These are phyloP conservation scores for Ichthyophthirius multifiliis DNA, from an alignment of 169 alveolate species.

Conservation along the genomic window DNA sequence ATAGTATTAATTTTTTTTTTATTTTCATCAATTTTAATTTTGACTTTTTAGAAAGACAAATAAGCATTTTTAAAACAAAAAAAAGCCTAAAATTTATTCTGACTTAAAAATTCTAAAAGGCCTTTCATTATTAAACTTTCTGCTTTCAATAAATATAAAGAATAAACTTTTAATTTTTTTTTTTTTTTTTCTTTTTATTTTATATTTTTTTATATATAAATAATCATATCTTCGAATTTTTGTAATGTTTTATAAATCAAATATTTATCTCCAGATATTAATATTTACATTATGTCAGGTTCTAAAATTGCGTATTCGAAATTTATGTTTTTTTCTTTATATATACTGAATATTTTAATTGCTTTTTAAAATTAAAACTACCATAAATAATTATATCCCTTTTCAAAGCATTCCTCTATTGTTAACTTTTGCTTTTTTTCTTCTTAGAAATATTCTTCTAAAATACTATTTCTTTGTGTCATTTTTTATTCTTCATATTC, in stretches of 20 bases:
- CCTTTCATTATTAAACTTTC: not conserved
- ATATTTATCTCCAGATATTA: not conserved
- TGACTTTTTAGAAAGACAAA: not conserved
- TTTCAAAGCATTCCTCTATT: too few species aligned
- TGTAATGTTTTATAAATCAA: not conserved
- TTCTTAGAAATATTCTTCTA: too few species aligned
- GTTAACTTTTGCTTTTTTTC: too few species aligned
- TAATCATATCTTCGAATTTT: not conserved
- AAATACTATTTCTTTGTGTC: too few species aligned
- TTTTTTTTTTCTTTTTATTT: not conserved
- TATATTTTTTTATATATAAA: too few species aligned
- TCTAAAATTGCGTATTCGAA: not conserved
- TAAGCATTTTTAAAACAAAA: not conserved
- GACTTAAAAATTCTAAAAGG: not conserved
- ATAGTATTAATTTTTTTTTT: too few species aligned
- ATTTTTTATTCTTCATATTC: too few species aligned
- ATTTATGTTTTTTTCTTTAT: not conserved
- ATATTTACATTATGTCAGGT: not conserved
- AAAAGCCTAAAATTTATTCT: not conserved
- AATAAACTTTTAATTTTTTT: not conserved
- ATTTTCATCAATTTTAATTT: not conserved
- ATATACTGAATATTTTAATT: not conserved
- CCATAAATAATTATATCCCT: not conserved
- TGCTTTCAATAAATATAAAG: not conserved
- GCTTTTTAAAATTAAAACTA: not conserved